A percentile compares a stretch with the other conserved stretches of the same genome.
Evolutionary conservation across 1,284 basidiomycete genomes (phyloP).

Genomic region (Singerocomus rubriflavus): DNA sequence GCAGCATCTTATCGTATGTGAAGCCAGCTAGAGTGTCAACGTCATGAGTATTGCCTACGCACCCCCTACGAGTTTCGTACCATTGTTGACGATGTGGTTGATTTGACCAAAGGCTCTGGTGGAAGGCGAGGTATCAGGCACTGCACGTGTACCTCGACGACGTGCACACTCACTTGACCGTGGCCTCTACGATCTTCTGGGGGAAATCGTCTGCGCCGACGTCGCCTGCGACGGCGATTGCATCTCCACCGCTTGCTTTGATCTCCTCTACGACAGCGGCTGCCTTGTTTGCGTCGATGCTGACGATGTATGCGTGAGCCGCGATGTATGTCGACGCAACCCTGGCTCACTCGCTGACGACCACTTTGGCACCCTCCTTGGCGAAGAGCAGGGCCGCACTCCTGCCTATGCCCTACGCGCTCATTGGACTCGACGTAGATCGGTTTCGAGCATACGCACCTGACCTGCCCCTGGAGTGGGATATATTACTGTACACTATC

Average conservation of each 20-base stretch:
- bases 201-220: conserved; percentile 83
- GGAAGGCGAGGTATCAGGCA: neutral
- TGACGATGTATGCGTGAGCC: conserved; percentile 27
- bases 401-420: conserved; percentile 66
- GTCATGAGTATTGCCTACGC: neutral
- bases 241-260: conserved; percentile 68
- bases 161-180: conserved; percentile 56
- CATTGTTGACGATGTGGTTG: conserved; percentile 86
- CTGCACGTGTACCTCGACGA: neutral
- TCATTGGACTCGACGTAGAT: neutral
- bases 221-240: conserved; percentile 69
- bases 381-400: conserved; percentile 77
- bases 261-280: conserved; percentile 72
- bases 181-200: conserved; percentile 72
- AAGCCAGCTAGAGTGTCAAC: conserved; percentile 59
- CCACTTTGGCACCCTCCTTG: conserved; percentile 83
- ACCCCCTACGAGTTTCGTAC: conserved; percentile 30
- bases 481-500: neutral
- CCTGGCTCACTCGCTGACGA: conserved; percentile 70
- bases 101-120: conserved; percentile 73
- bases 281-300: conserved; percentile 67
- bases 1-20: conserved; percentile 86
- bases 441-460: conserved; percentile 36
- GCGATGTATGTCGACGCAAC: neutral
- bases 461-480: conserved; percentile 62